Conservation (phyloP, 2,329 filamentous ascomycete genomes). For the Colletotrichum gigasporum region DNA sequence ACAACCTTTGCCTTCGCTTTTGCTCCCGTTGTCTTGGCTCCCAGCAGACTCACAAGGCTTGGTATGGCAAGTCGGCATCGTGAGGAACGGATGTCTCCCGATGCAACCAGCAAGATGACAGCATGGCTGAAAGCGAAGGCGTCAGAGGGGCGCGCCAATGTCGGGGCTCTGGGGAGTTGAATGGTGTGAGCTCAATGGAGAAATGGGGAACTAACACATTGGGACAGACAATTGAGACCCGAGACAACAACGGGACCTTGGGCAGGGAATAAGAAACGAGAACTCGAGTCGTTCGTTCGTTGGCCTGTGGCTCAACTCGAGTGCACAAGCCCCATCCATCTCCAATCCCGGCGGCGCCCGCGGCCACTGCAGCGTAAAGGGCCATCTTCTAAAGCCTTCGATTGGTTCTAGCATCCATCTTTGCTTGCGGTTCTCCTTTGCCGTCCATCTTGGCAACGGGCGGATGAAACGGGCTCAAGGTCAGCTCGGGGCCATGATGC, state of each 20-base stretch:
- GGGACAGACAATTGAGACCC: not conserved
- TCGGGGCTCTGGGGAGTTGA: not conserved
- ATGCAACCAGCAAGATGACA: conserved; percentile 22
- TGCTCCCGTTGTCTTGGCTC: conserved; percentile 3
- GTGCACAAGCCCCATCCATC: conserved; percentile 5
- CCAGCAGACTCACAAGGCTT: conserved; percentile 15
- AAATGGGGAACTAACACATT: not conserved
- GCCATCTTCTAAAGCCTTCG: too few relatives aligned
- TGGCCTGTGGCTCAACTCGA: not conserved
- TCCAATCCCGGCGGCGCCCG: too few relatives aligned
- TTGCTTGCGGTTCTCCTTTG: not conserved
- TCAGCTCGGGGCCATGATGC: not conserved
- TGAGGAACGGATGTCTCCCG: conserved; percentile 13
- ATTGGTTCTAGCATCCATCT: not conserved
- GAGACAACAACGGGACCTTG: not conserved
- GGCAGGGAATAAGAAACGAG: conserved; percentile 1
- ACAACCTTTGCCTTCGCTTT: not conserved
- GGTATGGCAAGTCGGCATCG: conserved; percentile 30
- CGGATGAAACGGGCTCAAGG: conserved; percentile 8
- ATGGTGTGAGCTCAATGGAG: not conserved
- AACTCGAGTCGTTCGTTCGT: not conserved
- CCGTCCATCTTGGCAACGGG: conserved; percentile 21
- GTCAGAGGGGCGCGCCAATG: not conserved
- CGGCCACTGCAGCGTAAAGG: too few relatives aligned
- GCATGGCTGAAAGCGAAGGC: conserved; percentile 7